Base-by-base conservation (phyloP, 805 yeast genomes). In the Candida caryicola region DNA sequence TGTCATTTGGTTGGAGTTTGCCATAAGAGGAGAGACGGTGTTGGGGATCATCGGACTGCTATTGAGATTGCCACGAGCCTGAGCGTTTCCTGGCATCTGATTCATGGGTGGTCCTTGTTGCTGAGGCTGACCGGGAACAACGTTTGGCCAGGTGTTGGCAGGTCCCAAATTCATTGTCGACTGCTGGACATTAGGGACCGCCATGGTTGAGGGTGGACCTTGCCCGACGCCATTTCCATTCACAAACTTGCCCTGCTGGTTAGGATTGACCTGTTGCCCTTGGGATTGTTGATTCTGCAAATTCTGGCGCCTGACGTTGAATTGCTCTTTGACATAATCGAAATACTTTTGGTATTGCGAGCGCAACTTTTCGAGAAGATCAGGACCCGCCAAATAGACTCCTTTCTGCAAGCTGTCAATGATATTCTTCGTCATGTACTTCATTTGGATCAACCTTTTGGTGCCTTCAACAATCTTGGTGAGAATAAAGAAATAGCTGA, bases 381-480 rank as follows among this genome's bases (percentile, higher is more conserved):
- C 86, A 12, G 84, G 83, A n/a, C 79, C 77, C 1, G 90, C 90
- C 45, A 81, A 75, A 52, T 74, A 87, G 16, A 74, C 67, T 4
- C 82, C 82, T 45, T 77, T 71, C 41, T 80, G 75, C 47, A 87
- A 67, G 32, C 76, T 80, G 36, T 86, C 93, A 48, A 82, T 63
- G 43, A 87, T 84, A 54, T 82, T 84, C 52, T 79, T 82, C 31
- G 86, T 79, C 82, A 87, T 82, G 43, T 79, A 74, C 60, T 87
- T 81, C 71, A 85, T 77, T 55, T 85, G 90, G 43, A 89, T 72
- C 42, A 89, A 74, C 48, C 85, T 76, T 51, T 78, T 80, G 1
- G 95, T 83, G 7, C 86, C 90, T 34, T 81, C 85, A 34, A 72
- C 74, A 57, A 84, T 85, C 50, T 82, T 79, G 1, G 95, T 84